A percentile compares a stretch with the other conserved stretches of the same genome.
These are phyloP conservation scores for Erodium maritimum DNA, from an alignment of 345 rosid species.

Conservation along the genomic window DNA sequence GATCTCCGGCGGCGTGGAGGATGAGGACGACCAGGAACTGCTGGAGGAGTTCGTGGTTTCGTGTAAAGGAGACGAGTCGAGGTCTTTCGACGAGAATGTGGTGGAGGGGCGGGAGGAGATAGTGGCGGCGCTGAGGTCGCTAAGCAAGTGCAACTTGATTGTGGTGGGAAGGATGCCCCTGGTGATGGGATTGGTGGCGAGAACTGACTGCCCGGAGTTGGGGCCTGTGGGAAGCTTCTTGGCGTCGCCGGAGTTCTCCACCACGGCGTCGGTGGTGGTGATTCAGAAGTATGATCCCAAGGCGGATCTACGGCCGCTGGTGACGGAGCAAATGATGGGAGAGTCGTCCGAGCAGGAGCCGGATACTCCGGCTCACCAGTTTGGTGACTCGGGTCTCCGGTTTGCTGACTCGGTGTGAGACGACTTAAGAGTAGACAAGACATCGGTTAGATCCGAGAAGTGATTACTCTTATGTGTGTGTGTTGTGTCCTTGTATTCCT, in stretches of 20 bases:
- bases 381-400: too few species aligned
- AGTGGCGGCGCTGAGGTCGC: conserved; percentile 6
- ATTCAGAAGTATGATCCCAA: conserved; percentile 14
- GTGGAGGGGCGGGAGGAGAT: conserved; percentile 14
- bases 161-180: conserved; percentile 26
- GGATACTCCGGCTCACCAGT: conserved; percentile 1
- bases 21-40: background rate
- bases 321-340: background rate
- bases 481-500: too few species aligned
- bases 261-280: conserved; percentile 22
- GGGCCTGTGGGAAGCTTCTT: conserved; percentile 27
- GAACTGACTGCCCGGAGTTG: conserved; percentile 25
- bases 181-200: conserved; percentile 6
- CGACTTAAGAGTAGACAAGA: background rate
- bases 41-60: conserved; percentile 5
- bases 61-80: conserved; percentile 8
- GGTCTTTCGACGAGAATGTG: conserved; percentile 14
- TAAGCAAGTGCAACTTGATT: conserved; percentile 22
- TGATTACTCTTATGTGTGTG: too few species aligned
- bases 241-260: conserved; percentile 19
- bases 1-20: background rate
- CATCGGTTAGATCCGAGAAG: too few species aligned
- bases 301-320: conserved; percentile 8
- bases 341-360: background rate
- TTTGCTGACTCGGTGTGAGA: too few species aligned